These are phyloP conservation scores for Penicillium samsonianum DNA, from an alignment of 495 filamentous ascomycete genomes.

Conservation along the genomic window DNA sequence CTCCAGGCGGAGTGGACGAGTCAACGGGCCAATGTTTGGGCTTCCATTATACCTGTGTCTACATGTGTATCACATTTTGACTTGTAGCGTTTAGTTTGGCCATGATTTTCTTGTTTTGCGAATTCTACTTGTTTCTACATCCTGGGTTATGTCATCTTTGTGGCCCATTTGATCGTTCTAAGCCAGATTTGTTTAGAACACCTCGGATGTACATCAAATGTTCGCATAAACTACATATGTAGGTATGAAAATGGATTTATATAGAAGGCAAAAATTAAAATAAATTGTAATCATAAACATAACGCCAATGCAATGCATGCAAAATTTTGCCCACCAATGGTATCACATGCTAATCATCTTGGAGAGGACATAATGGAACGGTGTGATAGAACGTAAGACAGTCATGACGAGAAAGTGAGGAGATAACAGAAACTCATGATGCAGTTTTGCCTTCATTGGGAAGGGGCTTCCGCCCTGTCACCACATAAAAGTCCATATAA, in stretches of 20 bases:
- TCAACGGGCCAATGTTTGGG: constrained; percentile 1
- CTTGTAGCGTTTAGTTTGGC: neutral
- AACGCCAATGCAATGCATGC: constrained; percentile 31
- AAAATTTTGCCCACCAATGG: constrained; percentile 27
- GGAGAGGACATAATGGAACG: constrained; percentile 19
- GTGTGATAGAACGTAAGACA: constrained; percentile 14
- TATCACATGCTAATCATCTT: constrained; percentile 41
- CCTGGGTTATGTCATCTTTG: neutral
- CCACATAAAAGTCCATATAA: constrained; percentile 55
- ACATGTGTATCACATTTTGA: neutral
- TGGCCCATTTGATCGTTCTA: neutral
- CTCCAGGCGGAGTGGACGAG: neutral
- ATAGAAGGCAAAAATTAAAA: constrained; percentile 13
- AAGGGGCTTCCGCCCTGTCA: constrained; percentile 56
- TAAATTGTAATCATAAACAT: constrained; percentile 5
- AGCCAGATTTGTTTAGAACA: neutral
- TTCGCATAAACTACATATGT: neutral
- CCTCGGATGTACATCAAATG: neutral
- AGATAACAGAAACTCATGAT: constrained; percentile 10
- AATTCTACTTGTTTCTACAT: no score
- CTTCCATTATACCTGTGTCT: neutral
- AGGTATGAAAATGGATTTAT: neutral
- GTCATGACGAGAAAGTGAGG: constrained; percentile 16
- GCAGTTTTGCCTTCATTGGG: constrained; percentile 20
- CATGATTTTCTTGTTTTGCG: neutral